phyloP scores from a whole-genome alignment of 2,329 filamentous ascomycete genomes.

The Trichoderma koningii region DNA sequence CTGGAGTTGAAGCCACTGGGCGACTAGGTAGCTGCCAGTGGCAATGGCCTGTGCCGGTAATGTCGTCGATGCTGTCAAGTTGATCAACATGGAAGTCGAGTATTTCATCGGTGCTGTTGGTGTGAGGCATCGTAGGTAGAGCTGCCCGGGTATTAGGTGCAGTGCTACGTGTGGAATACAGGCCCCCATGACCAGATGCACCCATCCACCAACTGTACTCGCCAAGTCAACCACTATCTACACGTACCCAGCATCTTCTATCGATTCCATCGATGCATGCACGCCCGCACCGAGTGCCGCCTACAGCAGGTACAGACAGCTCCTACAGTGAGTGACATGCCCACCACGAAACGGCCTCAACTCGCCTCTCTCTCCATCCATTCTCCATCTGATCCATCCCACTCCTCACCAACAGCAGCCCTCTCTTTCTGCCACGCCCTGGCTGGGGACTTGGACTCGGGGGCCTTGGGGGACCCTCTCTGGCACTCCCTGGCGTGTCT shows the following conservation, averaged over 20 bases:
- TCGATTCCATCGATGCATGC: neutral
- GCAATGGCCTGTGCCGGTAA: neutral
- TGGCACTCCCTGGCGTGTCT: constrained; percentile 18
- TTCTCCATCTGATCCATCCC: neutral
- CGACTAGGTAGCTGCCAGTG: neutral
- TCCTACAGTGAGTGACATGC: neutral
- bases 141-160: too few species aligned
- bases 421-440: neutral
- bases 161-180: neutral
- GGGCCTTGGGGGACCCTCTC: neutral
- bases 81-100: too few species aligned
- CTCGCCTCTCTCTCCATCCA: neutral
- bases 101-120: too few species aligned
- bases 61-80: too few species aligned
- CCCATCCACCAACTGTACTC: neutral
- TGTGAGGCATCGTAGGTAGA: too few species aligned
- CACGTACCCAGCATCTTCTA: neutral
- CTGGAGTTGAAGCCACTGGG: constrained; percentile 11
- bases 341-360: neutral
- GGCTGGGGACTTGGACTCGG: neutral
- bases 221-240: neutral
- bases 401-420: neutral
- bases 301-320: neutral
- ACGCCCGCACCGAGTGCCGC: too few species aligned
- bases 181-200: neutral